A percentile compares a stretch with the other conserved stretches of the same genome.
Conservation (phyloP, 768 basidiomycete genomes). For the Sistotremastrum suecicum region DNA sequence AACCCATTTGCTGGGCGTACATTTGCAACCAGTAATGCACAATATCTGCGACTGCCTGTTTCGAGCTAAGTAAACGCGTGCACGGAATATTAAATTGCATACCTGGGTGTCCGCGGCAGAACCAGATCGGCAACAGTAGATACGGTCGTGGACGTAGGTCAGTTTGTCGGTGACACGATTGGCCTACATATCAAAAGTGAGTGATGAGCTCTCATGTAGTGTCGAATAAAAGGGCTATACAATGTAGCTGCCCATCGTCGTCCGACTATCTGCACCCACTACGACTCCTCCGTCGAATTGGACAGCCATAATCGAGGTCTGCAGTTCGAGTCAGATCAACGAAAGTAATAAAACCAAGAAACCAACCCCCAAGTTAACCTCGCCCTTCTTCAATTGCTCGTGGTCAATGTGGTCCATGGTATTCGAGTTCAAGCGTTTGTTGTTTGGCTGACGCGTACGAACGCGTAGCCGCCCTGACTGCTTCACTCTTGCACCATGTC, state of each 20-base stretch:
- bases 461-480: constrained; percentile 17
- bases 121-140: constrained; percentile 98
- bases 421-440: constrained; percentile 1
- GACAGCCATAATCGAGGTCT: constrained; percentile 99
- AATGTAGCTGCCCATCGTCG: constrained; percentile 93
- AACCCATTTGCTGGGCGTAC: constrained; percentile 42
- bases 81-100: neutral
- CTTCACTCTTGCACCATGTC: neutral
- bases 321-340: constrained; percentile 1
- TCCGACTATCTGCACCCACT: constrained; percentile 93
- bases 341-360: neutral
- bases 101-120: constrained; percentile 93
- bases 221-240: constrained; percentile 28
- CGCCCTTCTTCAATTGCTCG: constrained; percentile 79
- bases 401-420: constrained; percentile 55
- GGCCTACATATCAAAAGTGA: constrained; percentile 34
- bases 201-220: neutral
- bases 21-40: constrained; percentile 76
- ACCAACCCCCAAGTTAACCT: constrained; percentile 93
- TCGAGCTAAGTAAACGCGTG: neutral
- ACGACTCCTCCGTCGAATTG: constrained; percentile 92
- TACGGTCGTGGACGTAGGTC: constrained; percentile 90
- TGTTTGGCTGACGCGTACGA: constrained; percentile 21
- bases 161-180: constrained; percentile 99
- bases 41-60: constrained; percentile 71